Evolutionary conservation across 176 grass and related monocot species (phyloP).

Genomic region (Leersia perrieri): DNA sequence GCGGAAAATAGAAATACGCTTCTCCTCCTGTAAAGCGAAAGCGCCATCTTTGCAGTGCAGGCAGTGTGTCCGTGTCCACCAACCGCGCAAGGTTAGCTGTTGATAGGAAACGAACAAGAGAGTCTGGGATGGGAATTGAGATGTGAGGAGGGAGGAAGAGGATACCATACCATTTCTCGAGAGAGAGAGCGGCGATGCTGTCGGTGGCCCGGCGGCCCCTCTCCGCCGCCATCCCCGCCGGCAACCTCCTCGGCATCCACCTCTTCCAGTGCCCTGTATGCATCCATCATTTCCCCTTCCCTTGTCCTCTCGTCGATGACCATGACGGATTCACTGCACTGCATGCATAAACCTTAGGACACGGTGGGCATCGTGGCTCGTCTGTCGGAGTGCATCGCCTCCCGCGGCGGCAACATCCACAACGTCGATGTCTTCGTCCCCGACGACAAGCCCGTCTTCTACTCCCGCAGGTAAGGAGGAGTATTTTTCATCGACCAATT

Average conservation of each 20-base stretch:
- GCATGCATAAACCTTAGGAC: slow-evolving; percentile 65
- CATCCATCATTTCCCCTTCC: background rate
- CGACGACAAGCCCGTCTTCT: slow-evolving; percentile 63
- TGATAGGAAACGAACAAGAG: too few relatives aligned
- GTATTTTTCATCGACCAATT: too few relatives aligned
- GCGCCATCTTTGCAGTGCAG: too few relatives aligned
- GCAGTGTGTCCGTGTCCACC: too few relatives aligned
- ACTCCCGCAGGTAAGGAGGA: slow-evolving; percentile 75
- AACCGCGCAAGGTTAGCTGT: too few relatives aligned
- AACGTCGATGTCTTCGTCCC: slow-evolving; percentile 92
- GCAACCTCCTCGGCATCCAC: slow-evolving; percentile 59
- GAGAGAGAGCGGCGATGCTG: background rate
- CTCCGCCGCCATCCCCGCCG: slow-evolving; percentile 29
- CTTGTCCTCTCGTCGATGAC: too few relatives aligned
- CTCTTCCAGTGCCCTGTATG: slow-evolving; percentile 75
- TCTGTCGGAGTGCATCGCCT: slow-evolving; percentile 84
- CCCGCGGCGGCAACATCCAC: slow-evolving; percentile 86
- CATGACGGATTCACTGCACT: too few relatives aligned
- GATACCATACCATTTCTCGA: too few relatives aligned
- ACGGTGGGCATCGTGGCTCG: slow-evolving; percentile 67
- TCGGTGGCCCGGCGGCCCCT: slow-evolving; percentile 25
- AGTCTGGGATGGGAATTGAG: too few relatives aligned
- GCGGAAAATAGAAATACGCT: too few relatives aligned
- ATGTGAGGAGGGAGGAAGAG: too few relatives aligned
- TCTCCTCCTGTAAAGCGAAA: too few relatives aligned